These are phyloP conservation scores for Lentinula boryana DNA, from an alignment of 768 basidiomycete species.

Conservation along the genomic window DNA sequence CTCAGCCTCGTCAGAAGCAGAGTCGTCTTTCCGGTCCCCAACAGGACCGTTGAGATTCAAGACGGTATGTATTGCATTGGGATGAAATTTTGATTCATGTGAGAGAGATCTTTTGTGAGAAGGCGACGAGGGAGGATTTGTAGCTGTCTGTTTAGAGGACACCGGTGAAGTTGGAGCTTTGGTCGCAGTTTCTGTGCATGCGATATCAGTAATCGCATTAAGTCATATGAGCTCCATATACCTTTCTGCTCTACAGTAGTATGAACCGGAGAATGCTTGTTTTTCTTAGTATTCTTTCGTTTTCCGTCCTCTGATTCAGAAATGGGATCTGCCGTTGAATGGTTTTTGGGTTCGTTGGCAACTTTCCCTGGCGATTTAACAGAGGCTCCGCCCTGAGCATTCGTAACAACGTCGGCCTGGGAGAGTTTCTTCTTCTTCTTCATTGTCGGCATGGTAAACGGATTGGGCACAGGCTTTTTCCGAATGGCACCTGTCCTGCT, in stretches of 20 bases:
- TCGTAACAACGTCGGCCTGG: background rate
- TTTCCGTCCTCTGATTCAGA: background rate
- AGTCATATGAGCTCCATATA: background rate
- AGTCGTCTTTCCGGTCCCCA: background rate
- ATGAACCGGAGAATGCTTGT: background rate
- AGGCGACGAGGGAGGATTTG: background rate
- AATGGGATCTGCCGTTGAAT: background rate
- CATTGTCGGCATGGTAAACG: slow-evolving; percentile 41
- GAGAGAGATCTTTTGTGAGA: background rate
- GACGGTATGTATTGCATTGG: background rate
- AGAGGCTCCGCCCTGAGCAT: background rate
- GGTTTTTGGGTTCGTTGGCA: background rate
- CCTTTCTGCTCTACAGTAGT: background rate
- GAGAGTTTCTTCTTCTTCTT: slow-evolving; percentile 32
- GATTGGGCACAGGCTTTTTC: slow-evolving; percentile 56
- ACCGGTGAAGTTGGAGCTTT: background rate
- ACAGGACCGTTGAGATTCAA: slow-evolving; percentile 6
- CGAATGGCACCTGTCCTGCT: slow-evolving; percentile 51
- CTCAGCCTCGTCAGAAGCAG: background rate
- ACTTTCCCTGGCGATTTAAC: background rate
- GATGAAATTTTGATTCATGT: background rate
- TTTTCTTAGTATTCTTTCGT: background rate
- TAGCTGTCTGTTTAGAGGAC: background rate
- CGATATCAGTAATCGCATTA: background rate
- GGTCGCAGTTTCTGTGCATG: background rate